A percentile compares a stretch with the other conserved stretches of the same genome.
Evolutionary conservation across 257 asterid genomes (phyloP).

Genomic region (Vinca minor): DNA sequence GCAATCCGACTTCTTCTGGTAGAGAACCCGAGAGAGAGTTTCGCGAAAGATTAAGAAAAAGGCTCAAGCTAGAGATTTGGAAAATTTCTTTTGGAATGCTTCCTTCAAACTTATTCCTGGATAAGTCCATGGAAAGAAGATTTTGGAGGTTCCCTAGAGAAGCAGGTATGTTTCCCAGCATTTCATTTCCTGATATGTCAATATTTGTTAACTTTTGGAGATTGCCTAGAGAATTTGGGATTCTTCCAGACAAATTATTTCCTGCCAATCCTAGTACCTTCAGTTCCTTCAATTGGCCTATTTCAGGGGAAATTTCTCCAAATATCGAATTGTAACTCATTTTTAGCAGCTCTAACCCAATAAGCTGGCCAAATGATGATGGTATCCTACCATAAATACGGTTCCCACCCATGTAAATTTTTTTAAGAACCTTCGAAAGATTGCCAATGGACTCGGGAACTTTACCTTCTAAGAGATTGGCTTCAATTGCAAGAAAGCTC

Average conservation of each 20-base stretch:
- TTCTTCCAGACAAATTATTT: slow-evolving; percentile 33
- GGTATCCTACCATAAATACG: slow-evolving; percentile 36
- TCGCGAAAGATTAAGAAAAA: slow-evolving; percentile 37
- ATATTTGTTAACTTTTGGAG: slow-evolving; percentile 29
- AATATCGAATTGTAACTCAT: slow-evolving; percentile 27
- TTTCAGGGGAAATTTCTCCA: slow-evolving; percentile 46
- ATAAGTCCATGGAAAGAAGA: slow-evolving; percentile 38
- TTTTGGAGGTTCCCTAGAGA: slow-evolving; percentile 26
- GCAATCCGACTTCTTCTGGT: slow-evolving; percentile 34
- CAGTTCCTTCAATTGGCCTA: slow-evolving; percentile 34
- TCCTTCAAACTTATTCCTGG: slow-evolving; percentile 38
- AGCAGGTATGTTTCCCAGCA: slow-evolving; percentile 37
- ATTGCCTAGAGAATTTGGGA: slow-evolving; percentile 45
- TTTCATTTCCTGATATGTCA: slow-evolving; percentile 42
- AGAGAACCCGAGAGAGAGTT: slow-evolving; percentile 39
- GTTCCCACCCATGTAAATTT: slow-evolving; percentile 44
- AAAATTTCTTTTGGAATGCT: slow-evolving; percentile 35
- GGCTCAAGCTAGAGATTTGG: slow-evolving; percentile 31
- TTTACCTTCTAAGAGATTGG: slow-evolving; percentile 36
- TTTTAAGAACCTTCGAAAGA: slow-evolving; percentile 37
- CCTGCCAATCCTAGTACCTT: slow-evolving; percentile 28
- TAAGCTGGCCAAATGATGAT: slow-evolving; percentile 42
- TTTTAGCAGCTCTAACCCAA: slow-evolving; percentile 27
- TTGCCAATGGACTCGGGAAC: slow-evolving; percentile 51
- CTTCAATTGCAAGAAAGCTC: slow-evolving; percentile 36